phyloP scores from a whole-genome alignment of 169 alveolate genomes.

The Haemoproteus tartakovskyi region DNA sequence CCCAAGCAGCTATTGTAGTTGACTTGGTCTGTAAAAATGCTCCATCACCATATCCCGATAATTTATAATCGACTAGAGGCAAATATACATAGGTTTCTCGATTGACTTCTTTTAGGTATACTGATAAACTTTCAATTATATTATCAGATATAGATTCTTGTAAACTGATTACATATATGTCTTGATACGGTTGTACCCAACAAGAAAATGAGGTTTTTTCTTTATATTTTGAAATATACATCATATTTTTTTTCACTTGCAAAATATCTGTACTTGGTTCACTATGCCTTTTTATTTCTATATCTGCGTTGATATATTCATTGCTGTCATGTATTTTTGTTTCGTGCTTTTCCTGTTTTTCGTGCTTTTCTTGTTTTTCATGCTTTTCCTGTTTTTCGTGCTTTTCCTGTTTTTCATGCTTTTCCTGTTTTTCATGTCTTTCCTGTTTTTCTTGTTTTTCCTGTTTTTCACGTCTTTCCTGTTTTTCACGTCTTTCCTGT shows the following conservation, averaged over 20 bases:
- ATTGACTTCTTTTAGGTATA: conserved; percentile 68
- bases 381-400: too few relatives aligned
- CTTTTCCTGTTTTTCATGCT: too few relatives aligned
- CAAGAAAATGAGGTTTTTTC: conserved; percentile 74
- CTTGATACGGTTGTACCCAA: conserved; percentile 80
- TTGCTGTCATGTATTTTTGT: too few relatives aligned
- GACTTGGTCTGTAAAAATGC: conserved; percentile 82
- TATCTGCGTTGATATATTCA: too few relatives aligned
- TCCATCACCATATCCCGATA: conserved; percentile 85
- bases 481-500: too few relatives aligned
- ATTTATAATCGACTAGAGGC: conserved; percentile 74
- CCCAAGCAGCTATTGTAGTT: conserved; percentile 77
- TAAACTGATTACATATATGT: conserved; percentile 78
- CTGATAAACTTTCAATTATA: conserved; percentile 69
- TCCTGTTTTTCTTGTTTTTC: too few relatives aligned
- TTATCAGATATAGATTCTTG: conserved; percentile 81
- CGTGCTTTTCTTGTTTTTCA: too few relatives aligned
- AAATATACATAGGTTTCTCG: conserved; percentile 69
- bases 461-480: too few relatives aligned
- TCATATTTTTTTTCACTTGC: not conserved
- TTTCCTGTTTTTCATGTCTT: too few relatives aligned
- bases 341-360: too few relatives aligned
- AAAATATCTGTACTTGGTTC: too few relatives aligned
- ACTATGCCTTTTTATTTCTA: too few relatives aligned
- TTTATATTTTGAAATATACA: not conserved